phyloP scores from a whole-genome alignment of 805 yeast species.

The Kregervanrija pseudodelftensis region DNA sequence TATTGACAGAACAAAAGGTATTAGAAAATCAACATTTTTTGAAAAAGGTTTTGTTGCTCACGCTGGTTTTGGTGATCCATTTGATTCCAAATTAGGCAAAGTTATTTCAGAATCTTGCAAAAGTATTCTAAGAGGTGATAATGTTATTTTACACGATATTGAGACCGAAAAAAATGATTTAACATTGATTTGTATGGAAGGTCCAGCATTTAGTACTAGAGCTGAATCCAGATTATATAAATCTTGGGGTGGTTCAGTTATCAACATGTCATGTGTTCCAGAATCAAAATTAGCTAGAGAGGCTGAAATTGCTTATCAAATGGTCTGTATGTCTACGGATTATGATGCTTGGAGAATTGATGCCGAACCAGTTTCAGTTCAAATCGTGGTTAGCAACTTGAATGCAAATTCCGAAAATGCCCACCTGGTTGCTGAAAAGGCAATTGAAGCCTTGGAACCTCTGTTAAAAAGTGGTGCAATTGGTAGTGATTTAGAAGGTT shows the following conservation, averaged over 20 bases:
- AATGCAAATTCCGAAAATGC: constrained; percentile 86
- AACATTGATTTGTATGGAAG: constrained; percentile 95
- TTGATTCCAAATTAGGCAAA: constrained; percentile 65
- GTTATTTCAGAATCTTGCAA: constrained; percentile 50
- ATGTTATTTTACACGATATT: constrained; percentile 59
- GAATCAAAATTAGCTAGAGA: constrained; percentile 96
- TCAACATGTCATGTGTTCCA: constrained; percentile 96
- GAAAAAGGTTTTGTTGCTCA: constrained; percentile 94
- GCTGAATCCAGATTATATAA: constrained; percentile 88
- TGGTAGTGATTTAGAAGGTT: constrained; percentile 65
- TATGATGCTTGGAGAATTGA: constrained; percentile 97
- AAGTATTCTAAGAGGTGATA: constrained; percentile 50
- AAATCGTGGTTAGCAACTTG: constrained; percentile 86
- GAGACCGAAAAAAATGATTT: constrained; percentile 60
- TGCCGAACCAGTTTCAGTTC: constrained; percentile 97
- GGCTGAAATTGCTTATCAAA: constrained; percentile 94
- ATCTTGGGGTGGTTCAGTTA: constrained; percentile 88
- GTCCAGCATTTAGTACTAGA: constrained; percentile 95
- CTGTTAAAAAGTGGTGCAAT: constrained; percentile 52
- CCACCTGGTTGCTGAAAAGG: constrained; percentile 59
- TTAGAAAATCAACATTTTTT: constrained; percentile 82
- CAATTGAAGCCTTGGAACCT: constrained; percentile 61
- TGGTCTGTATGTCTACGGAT: constrained; percentile 98
- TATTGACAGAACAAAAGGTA: constrained; percentile 95
- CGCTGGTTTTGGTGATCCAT: constrained; percentile 96